These are phyloP conservation scores for Lentinula edodes DNA, from an alignment of 768 basidiomycete genomes.

Conservation along the genomic window DNA sequence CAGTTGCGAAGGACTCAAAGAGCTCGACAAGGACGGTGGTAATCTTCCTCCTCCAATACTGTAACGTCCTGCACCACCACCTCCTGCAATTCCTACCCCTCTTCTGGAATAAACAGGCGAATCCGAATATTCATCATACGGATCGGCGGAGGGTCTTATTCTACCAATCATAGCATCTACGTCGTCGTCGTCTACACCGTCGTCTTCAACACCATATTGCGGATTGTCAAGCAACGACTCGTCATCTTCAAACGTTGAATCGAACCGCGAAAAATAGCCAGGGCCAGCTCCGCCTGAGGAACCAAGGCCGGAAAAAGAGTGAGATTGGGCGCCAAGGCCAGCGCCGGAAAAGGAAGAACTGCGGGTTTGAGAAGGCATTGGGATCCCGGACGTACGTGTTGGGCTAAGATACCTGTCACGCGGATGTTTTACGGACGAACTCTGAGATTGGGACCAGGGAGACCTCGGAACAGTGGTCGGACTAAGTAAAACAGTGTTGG, in stretches of 20 bases:
- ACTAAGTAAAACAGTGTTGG: not conserved
- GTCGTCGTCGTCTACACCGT: not conserved
- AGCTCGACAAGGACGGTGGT: constrained; percentile 11
- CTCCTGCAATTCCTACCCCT: not conserved
- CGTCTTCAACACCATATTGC: not conserved
- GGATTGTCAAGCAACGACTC: constrained; percentile 45
- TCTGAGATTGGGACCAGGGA: constrained; percentile 37
- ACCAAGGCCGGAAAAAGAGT: constrained; percentile 3
- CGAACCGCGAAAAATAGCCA: constrained; percentile 52
- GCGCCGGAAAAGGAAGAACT: constrained; percentile 60
- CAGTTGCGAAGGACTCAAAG: constrained; percentile 11
- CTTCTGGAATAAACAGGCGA: constrained; percentile 3
- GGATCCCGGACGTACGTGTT: constrained; percentile 19
- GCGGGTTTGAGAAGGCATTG: constrained; percentile 57
- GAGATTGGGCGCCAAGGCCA: constrained; percentile 31
- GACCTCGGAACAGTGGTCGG: not conserved
- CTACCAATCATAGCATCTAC: constrained; percentile 5
- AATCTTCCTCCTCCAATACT: not conserved
- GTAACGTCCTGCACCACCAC: not conserved
- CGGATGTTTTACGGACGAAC: constrained; percentile 18
- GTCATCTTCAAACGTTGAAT: constrained; percentile 79
- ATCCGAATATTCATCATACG: constrained; percentile 5
- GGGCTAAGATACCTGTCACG: not conserved
- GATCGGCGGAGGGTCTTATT: not conserved
- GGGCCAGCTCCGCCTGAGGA: not conserved